Conservation (phyloP, 192 early-diverging fungal species). For the Umbelopsis isabellina region DNA sequence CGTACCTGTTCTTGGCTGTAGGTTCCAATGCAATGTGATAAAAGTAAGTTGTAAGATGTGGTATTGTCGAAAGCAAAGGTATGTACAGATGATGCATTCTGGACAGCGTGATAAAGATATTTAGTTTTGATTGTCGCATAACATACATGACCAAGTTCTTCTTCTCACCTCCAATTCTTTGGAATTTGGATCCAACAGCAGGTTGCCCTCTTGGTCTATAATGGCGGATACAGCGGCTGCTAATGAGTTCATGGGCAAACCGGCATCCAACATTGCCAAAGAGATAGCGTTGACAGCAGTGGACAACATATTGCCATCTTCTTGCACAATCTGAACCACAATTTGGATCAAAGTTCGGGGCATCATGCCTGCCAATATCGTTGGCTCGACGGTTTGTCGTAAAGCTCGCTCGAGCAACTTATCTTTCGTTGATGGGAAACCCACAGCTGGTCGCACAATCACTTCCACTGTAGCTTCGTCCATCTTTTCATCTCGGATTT, state of each 20-base stretch:
- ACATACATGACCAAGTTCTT: neutral
- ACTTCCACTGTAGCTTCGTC: constrained; percentile 89
- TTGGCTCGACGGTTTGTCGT: constrained; percentile 72
- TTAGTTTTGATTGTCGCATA: neutral
- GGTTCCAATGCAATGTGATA: constrained; percentile 73
- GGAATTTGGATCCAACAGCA: constrained; percentile 80
- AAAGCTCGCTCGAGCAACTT: constrained; percentile 72
- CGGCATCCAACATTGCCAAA: constrained; percentile 90
- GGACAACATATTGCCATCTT: constrained; percentile 85
- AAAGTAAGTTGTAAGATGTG: constrained; percentile 47
- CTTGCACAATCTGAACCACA: constrained; percentile 80
- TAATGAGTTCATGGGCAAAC: constrained; percentile 76
- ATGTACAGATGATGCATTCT: constrained; percentile 73
- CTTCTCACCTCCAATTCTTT: constrained; percentile 67
- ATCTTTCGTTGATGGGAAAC: constrained; percentile 65
- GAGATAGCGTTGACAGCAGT: constrained; percentile 83
- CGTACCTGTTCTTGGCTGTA: constrained; percentile 70
- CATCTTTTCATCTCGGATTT: constrained; percentile 83
- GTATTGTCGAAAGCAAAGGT: constrained; percentile 82
- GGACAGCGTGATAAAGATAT: neutral
- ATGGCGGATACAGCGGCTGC: constrained; percentile 73
- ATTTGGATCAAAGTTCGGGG: constrained; percentile 89
- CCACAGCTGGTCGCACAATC: constrained; percentile 68
- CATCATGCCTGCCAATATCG: constrained; percentile 78
- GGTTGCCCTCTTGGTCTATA: constrained; percentile 55